Base-by-base conservation (phyloP, 2,329 filamentous ascomycete species). In the Teratosphaeria destructans region DNA sequence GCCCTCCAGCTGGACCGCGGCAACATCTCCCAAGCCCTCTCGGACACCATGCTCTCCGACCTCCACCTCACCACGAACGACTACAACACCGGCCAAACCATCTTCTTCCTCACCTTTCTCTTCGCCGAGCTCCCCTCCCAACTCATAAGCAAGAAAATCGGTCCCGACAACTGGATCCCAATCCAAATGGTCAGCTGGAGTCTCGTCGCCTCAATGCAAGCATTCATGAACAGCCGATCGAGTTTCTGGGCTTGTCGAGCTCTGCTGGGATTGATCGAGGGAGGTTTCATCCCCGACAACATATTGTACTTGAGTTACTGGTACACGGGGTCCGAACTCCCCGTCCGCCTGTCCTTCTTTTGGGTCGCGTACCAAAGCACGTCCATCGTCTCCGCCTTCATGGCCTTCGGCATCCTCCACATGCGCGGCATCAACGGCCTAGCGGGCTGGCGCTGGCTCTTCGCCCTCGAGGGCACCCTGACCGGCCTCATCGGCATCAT, bases 61-160 rank as follows among this genome's bases (percentile, higher is more conserved):
- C 71, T 70, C 3, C 69, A 81, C 32, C 60, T 81, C 59, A 77
- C 69, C 0, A 78, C 74, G 10, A 76, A 82, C 67, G 79, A 83
- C 61, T 84, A 82, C 66, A 75, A 74, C 55, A 70, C 64, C 57
- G 67, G 66, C n/a, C 60, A 76, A 56, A 76, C 74, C 0, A 76
- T 88, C 10, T 95, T 95, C 78, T 93, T 89, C 74, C 81, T 83
- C 27, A 90, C 89, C 73, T 95, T 95, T 76, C 89, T 95, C 14
- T 65, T 71, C 54, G 72, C 73, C 4, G 73, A 74, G 56, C 56
- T 74, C 23, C 73, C 73, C n/a, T 57, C 52, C 1, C 76, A 79
- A 59, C 70, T 79, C 5, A 72, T 79, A 14, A 76, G 73, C 55
- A 79, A 79, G 62, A 74, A 74, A 55, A 65, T 76, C 11, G 76